Base-by-base conservation (phyloP, 495 filamentous ascomycete species). In the Aspergillus bertholletiae region DNA sequence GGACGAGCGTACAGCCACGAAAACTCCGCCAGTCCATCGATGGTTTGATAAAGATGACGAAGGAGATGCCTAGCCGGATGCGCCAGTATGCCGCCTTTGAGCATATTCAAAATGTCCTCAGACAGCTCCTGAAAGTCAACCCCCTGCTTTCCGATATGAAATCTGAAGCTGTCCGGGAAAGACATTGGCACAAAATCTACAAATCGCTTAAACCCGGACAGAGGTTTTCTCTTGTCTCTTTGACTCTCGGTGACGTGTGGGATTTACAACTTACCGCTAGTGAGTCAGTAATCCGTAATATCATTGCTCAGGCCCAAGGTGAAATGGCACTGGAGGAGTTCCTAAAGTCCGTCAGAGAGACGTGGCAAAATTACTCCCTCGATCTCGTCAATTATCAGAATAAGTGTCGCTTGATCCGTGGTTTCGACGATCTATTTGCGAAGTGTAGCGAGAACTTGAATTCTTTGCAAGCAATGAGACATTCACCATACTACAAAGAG, bases 321-420 rank as follows among this genome's bases (percentile, higher is more conserved):
- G 94, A 99, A 69, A 96, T 99, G 94, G 95, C 92, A 2, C 73
- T 99, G 13, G 94, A 99, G 66, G 95, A 97, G 68, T 99, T 97
- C 75, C 74, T 99, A 67, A 96, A 90, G 72, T 90, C 96, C 61
- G 93, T 98, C 53, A 90, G 92, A 44, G 95, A 97, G 64, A 95
- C 88, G 8, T 99, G 94, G 94, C 88, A 92, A 48, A 92, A 86
- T 62, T 97, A 97, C 64, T 84, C 88, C 6, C 82, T 99, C 21
- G 94, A 99, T 60, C 81, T 97, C 7, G 89, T 99, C 66, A 88
- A 91, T 59, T 99, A 99, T 67, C 95, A 97, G 68, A 96, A 90
- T 73, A 97, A 97, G 65, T 96, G 92, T 64, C 89, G 92, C 45
- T 82, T 99, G 17, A 99, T 99, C 55, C 89, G 92, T 53, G 95